Conservation (phyloP, 2,329 filamentous ascomycete species). For the Atkinsonella hypoxylon region DNA sequence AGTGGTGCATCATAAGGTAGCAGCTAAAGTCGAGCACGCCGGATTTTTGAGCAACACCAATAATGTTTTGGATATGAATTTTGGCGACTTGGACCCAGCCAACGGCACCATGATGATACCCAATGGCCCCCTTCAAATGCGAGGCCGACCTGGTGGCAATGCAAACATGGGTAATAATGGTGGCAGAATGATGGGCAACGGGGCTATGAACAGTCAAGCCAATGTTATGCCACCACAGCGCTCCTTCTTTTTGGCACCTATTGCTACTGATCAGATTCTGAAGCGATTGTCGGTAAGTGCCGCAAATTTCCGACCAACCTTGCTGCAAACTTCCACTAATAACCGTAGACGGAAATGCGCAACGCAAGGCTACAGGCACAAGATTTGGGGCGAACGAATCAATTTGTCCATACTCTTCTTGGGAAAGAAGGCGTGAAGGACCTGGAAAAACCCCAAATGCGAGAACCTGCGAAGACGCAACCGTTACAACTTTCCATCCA, state of each 20-base stretch:
- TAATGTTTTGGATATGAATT: constrained; percentile 78
- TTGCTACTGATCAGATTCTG: constrained; percentile 89
- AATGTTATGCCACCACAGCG: constrained; percentile 60
- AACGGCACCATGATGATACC: constrained; percentile 62
- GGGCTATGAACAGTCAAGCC: constrained; percentile 32
- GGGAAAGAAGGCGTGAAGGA: constrained; percentile 57
- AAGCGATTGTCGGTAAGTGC: constrained; percentile 39
- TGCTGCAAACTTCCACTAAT: neutral
- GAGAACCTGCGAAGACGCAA: constrained; percentile 35
- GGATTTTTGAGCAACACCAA: constrained; percentile 65
- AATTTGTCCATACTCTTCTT: constrained; percentile 68
- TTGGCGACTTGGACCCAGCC: constrained; percentile 79
- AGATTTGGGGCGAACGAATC: constrained; percentile 70
- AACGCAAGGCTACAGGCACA: constrained; percentile 77
- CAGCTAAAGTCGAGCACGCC: constrained; percentile 90
- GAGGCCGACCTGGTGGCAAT: constrained; percentile 58
- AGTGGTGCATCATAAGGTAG: constrained; percentile 96
- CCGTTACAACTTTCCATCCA: constrained; percentile 35
- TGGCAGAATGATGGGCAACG: constrained; percentile 44
- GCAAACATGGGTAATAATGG: constrained; percentile 49
- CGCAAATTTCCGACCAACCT: neutral
- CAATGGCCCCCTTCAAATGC: constrained; percentile 55
- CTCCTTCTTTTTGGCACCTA: constrained; percentile 75
- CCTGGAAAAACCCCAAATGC: constrained; percentile 36
- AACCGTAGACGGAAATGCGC: constrained; percentile 64